phyloP scores from a whole-genome alignment of 108 stramenopile genomes.

The Craspedostauros australis region DNA sequence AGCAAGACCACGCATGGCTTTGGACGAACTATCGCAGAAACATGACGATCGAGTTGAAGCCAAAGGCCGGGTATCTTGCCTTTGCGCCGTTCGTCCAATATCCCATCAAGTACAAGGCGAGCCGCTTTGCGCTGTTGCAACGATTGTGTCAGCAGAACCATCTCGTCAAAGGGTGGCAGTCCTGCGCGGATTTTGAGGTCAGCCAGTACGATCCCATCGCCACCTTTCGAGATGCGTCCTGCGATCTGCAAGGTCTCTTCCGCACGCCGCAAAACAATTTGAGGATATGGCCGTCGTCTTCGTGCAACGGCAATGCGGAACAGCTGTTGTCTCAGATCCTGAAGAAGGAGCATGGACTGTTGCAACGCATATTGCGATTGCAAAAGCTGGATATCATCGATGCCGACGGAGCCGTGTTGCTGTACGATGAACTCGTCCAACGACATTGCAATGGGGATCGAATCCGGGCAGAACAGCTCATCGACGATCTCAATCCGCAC shows the following conservation, averaged over 20 bases:
- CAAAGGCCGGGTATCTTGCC: slow-evolving; percentile 68
- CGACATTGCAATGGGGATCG: slow-evolving; percentile 44
- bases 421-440: slow-evolving; percentile 47
- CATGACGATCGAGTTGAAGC: slow-evolving; percentile 71
- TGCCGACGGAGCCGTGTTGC: slow-evolving; percentile 58
- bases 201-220: slow-evolving; percentile 41
- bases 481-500: slow-evolving; percentile 13
- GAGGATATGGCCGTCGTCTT: slow-evolving; percentile 26
- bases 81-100: slow-evolving; percentile 57
- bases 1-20: no score
- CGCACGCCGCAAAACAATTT: slow-evolving; percentile 64
- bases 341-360: slow-evolving; percentile 23
- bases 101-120: slow-evolving; percentile 43
- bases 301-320: slow-evolving; percentile 12
- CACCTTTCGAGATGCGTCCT: slow-evolving; percentile 38
- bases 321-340: not conserved
- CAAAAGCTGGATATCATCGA: slow-evolving; percentile 60
- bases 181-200: not conserved
- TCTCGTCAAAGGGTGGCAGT: slow-evolving; percentile 3
- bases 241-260: slow-evolving; percentile 31
- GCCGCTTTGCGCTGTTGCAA: slow-evolving; percentile 48
- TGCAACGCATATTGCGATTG: slow-evolving; percentile 34
- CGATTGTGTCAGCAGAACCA: slow-evolving; percentile 35
- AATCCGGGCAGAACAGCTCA: slow-evolving; percentile 26
- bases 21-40: no score